Evolutionary conservation across 768 basidiomycete species (phyloP).

Genomic region (Hericium rajendrae): DNA sequence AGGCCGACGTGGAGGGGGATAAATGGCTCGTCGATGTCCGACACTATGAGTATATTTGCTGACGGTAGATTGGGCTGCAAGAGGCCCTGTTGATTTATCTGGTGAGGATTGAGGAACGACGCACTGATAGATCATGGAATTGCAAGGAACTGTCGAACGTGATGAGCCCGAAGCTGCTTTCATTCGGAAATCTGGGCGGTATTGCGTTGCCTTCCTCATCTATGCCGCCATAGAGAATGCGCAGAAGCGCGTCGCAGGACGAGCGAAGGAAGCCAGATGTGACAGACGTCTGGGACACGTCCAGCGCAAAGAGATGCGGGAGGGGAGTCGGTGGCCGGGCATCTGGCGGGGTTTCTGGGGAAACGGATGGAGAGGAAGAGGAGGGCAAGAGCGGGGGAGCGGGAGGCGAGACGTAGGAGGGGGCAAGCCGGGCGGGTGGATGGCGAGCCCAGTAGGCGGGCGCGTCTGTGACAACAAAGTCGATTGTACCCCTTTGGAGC

Average conservation of each 20-base stretch:
- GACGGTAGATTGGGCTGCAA: conserved; percentile 14
- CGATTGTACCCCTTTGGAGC: conserved; percentile 83
- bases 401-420: conserved; percentile 44
- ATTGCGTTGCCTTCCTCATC: conserved; percentile 29
- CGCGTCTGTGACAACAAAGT: conserved; percentile 61
- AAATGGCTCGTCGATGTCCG: conserved; percentile 91
- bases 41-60: conserved; percentile 59
- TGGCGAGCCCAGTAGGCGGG: conserved; percentile 80
- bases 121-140: conserved; percentile 83
- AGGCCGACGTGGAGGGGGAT: conserved; percentile 63
- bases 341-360: conserved; percentile 24
- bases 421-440: conserved; percentile 42
- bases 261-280: conserved; percentile 59
- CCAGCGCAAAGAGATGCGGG: conserved; percentile 78
- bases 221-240: conserved; percentile 52
- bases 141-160: conserved; percentile 77
- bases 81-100: conserved; percentile 12
- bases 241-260: conserved; percentile 53
- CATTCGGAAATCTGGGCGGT: conserved; percentile 42
- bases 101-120: conserved; percentile 19
- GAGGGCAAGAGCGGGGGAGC: conserved; percentile 41
- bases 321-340: conserved; percentile 53
- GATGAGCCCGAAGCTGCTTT: conserved; percentile 62
- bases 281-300: conserved; percentile 64
- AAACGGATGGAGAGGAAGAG: conserved; percentile 43